A percentile compares a stretch with the other conserved stretches of the same genome.
Evolutionary conservation across 108 stramenopile species (phyloP).

Genomic region (Skeletonema tropicum): DNA sequence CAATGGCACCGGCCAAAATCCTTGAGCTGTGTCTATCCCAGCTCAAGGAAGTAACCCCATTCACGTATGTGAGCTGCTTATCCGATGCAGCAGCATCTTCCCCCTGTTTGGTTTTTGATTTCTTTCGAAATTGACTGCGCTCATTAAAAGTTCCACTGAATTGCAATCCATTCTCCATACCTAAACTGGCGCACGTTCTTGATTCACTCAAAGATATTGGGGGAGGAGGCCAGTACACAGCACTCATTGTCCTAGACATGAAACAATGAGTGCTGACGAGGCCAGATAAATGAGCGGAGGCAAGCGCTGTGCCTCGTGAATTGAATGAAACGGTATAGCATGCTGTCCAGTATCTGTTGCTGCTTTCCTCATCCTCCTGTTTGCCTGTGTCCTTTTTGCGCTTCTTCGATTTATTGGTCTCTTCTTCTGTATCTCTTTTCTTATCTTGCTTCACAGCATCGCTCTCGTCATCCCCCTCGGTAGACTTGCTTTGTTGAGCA

Average conservation of each 20-base stretch:
- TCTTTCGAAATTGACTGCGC: neutral
- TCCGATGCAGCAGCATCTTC: neutral
- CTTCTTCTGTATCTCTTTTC: neutral
- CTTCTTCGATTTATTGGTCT: neutral
- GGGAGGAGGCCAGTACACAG: slow-evolving; percentile 56
- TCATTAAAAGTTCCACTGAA: neutral
- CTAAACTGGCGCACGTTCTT: slow-evolving; percentile 1
- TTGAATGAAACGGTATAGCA: slow-evolving; percentile 74
- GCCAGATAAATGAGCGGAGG: slow-evolving; percentile 78
- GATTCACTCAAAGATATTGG: neutral
- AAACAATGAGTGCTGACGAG: slow-evolving; percentile 63
- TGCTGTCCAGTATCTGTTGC: slow-evolving; percentile 55
- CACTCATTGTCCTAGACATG: slow-evolving; percentile 60
- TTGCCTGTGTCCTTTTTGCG: slow-evolving; percentile 9
- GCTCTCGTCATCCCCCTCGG: neutral
- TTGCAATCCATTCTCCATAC: slow-evolving; percentile 1
- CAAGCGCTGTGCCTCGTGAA: slow-evolving; percentile 68
- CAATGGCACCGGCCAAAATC: slow-evolving; percentile 62
- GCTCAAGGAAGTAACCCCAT: slow-evolving; percentile 69
- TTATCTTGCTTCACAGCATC: neutral
- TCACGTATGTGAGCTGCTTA: slow-evolving; percentile 14
- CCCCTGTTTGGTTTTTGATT: neutral
- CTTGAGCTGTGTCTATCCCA: slow-evolving; percentile 66
- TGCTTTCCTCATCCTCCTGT: neutral
- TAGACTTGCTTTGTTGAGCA: slow-evolving; percentile 1